phyloP scores from a whole-genome alignment of 148 eudicot genomes.

The Beta vulgaris region DNA sequence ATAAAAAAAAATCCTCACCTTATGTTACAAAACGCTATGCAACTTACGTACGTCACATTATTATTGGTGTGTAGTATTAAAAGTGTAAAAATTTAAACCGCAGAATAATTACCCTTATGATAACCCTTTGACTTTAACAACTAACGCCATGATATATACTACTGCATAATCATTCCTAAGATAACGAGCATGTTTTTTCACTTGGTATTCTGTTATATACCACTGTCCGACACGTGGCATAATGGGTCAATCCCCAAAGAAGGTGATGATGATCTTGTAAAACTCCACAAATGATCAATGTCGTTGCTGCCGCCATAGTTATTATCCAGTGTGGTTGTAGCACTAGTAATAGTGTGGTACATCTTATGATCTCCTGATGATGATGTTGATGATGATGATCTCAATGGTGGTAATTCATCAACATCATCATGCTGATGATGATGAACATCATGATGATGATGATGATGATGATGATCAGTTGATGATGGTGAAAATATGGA shows the following conservation, averaged over 20 bases:
- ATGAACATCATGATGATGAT: constrained; percentile 11
- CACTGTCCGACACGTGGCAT: constrained; percentile 36
- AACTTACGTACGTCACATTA: constrained; percentile 22
- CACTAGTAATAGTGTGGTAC: constrained; percentile 9
- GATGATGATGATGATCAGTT: constrained; percentile 8
- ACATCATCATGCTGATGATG: constrained; percentile 11
- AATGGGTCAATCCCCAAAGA: constrained; percentile 30
- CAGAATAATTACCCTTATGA: constrained; percentile 29
- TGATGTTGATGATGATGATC: constrained; percentile 30
- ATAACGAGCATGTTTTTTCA: constrained; percentile 4
- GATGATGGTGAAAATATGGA: constrained; percentile 29
- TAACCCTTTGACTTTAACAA: constrained; percentile 33
- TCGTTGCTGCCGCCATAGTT: constrained; percentile 19
- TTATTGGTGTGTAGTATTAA: constrained; percentile 20
- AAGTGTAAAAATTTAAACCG: constrained; percentile 5
- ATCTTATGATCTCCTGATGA: constrained; percentile 18
- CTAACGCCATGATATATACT: constrained; percentile 21
- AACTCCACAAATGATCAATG: constrained; percentile 36
- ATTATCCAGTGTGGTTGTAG: constrained; percentile 23
- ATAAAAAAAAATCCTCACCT: neutral
- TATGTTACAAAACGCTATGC: constrained; percentile 12
- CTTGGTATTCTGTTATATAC: constrained; percentile 25
- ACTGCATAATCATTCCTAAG: constrained; percentile 14
- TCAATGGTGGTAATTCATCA: constrained; percentile 20
- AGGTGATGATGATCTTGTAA: constrained; percentile 24